Base-by-base conservation (phyloP, 495 filamentous ascomycete species). In the Melanomma pulvis-pyrius region DNA sequence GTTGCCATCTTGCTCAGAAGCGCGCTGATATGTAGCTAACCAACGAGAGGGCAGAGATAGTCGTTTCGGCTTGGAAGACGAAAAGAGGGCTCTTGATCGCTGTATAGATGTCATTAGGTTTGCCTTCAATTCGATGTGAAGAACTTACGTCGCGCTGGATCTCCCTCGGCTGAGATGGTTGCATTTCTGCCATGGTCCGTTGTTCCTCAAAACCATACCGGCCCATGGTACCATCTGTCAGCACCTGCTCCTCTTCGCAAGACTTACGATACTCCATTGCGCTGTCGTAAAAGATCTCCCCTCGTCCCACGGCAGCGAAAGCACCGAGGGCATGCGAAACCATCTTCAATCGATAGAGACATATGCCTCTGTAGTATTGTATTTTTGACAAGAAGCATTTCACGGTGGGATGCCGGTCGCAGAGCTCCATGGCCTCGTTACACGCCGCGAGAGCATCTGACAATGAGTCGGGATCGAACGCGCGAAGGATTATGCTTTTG, bases 391-490 rank as follows among this genome's bases (percentile, higher is more conserved):
- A n/a, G 6, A 47, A 44, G 26, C 19, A 28, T 24, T 58, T 15
- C 8, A 68, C 36, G 17, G 56, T 50, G 8, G 49, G 7, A 2
- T 56, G 50, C n/a, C 25, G 36, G 25, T 63, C 24, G 22, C 59
- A 68, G 1, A 63, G 32, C 51, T 59, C 52, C 4, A 68, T 3
- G 1, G 59, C 59, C 21, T 63, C 65, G 26, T 53, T 59, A 26
- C 59, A 68, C 22, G 49, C 19, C 1, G 65, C 65, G 21, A 68
- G 53, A 3, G 52, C 65, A 5, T 68, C 59, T 25, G 26, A 54
- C 8, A 59, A 25, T 52, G 46, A 55, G 2, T 63, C 59, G 17
- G 65, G 11, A n/a, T 44, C 54, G 15, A 49, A 32, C 1, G 24
- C 24, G 17, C 59, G 39, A 12, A 41, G 26, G 22, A 63, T 22